Evolutionary conservation across 1,284 basidiomycete genomes (phyloP).

Genomic region (Marasmius sp.): DNA sequence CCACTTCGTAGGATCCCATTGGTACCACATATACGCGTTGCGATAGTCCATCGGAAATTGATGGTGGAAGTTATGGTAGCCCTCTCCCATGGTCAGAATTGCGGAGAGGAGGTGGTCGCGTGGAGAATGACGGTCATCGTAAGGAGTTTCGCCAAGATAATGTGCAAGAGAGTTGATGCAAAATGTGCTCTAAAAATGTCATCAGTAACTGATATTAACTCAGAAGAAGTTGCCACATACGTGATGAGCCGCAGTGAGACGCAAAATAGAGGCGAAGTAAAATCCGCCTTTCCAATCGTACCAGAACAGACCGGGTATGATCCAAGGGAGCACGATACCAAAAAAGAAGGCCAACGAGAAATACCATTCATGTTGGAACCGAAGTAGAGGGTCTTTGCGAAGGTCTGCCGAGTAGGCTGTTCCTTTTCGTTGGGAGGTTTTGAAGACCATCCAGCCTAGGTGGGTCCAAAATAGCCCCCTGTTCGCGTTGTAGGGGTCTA

Average conservation of each 20-base stretch:
- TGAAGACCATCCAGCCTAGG: slow-evolving; percentile 89
- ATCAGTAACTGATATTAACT: slow-evolving; percentile 9
- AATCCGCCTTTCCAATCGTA: slow-evolving; percentile 83
- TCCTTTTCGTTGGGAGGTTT: slow-evolving; percentile 76
- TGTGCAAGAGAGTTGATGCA: slow-evolving; percentile 92
- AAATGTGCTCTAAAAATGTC: slow-evolving; percentile 64
- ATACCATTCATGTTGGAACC: slow-evolving; percentile 86
- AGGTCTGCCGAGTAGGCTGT: slow-evolving; percentile 83
- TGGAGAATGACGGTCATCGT: slow-evolving; percentile 83
- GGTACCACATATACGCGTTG: slow-evolving; percentile 67
- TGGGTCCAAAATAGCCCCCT: slow-evolving; percentile 84
- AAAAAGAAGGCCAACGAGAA: slow-evolving; percentile 62
- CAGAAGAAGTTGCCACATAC: slow-evolving; percentile 42
- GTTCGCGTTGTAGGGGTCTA: slow-evolving; percentile 88
- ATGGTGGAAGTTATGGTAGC: slow-evolving; percentile 92
- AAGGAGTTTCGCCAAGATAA: slow-evolving; percentile 81
- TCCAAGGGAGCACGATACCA: slow-evolving; percentile 73
- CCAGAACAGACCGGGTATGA: slow-evolving; percentile 78
- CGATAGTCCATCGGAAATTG: slow-evolving; percentile 57
- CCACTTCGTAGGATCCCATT: slow-evolving; percentile 77
- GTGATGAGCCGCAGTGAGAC: slow-evolving; percentile 77
- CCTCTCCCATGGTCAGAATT: slow-evolving; percentile 86
- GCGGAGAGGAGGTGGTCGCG: slow-evolving; percentile 86
- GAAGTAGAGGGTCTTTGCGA: slow-evolving; percentile 69
- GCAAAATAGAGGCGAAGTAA: slow-evolving; percentile 72